Conservation (phyloP, 495 filamentous ascomycete species). For the Glonium stellatum region DNA sequence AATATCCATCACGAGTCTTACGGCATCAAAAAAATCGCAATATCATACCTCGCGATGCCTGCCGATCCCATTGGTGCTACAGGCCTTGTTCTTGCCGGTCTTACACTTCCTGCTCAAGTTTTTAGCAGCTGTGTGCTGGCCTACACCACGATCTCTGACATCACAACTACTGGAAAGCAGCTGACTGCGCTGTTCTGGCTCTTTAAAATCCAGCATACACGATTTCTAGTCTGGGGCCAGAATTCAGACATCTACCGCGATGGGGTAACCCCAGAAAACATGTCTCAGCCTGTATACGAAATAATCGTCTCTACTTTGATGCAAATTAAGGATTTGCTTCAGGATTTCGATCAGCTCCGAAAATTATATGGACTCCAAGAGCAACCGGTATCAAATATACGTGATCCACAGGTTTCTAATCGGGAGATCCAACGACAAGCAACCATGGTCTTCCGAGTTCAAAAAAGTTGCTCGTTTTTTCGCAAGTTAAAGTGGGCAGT, state of each 20-base stretch:
- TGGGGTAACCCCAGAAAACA: constrained; percentile 1
- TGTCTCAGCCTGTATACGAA: constrained; percentile 7
- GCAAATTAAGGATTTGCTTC: constrained; percentile 1
- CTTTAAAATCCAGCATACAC: constrained; percentile 6
- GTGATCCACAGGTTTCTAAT: not conserved
- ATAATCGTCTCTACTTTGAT: constrained; percentile 2
- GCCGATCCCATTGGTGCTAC: not conserved
- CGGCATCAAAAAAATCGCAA: not conserved
- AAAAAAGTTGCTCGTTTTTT: constrained; percentile 3
- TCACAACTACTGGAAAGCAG: not conserved
- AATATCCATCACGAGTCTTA: no score
- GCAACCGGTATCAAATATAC: not conserved
- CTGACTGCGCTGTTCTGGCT: not conserved
- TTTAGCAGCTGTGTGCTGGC: constrained; percentile 7
- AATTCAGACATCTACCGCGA: constrained; percentile 4
- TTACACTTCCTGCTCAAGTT: constrained; percentile 3
- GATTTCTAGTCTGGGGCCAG: constrained; percentile 11
- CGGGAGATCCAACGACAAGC: constrained; percentile 4
- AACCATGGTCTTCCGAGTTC: constrained; percentile 4
- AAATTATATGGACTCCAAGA: not conserved
- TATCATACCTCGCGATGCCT: not conserved
- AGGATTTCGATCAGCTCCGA: constrained; percentile 1
- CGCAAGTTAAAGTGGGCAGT: not conserved
- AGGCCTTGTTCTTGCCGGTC: not conserved
- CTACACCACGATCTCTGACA: constrained; percentile 1